phyloP scores from a whole-genome alignment of 805 yeast species.

The Priceomyces medius region DNA sequence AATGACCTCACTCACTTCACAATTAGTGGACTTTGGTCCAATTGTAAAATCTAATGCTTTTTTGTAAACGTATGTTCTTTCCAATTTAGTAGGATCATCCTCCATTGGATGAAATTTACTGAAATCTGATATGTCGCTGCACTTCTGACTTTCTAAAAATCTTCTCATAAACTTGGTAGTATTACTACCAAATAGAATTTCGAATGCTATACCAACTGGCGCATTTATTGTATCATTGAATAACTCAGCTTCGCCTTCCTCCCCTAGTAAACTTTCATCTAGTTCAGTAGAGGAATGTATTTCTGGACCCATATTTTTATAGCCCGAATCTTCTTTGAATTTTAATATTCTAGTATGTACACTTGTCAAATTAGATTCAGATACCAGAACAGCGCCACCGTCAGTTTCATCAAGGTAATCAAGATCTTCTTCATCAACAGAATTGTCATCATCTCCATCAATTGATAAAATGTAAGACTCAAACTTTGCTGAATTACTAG shows the following conservation, averaged over 20 bases:
- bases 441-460: conserved; percentile 40
- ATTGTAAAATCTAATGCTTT: conserved; percentile 77
- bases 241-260: conserved; percentile 46
- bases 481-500: conserved; percentile 21
- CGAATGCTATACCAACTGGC: conserved; percentile 75
- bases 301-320: conserved; percentile 61
- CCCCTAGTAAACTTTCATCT: conserved; percentile 41
- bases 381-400: conserved; percentile 12
- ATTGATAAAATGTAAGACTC: conserved; percentile 41
- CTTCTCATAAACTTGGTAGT: conserved; percentile 41
- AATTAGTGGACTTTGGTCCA: conserved; percentile 90
- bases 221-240: conserved; percentile 54
- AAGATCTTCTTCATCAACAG: conserved; percentile 23
- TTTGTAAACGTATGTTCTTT: conserved; percentile 61
- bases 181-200: conserved; percentile 63
- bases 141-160: conserved; percentile 45
- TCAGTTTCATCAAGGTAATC: conserved; percentile 18
- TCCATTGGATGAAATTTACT: conserved; percentile 30
- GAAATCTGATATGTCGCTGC: conserved; percentile 44
- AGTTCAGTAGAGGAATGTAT: conserved; percentile 58
- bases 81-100: conserved; percentile 40
- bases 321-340: conserved; percentile 39
- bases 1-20: conserved; percentile 61
- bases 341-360: conserved; percentile 24
- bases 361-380: conserved; percentile 1